phyloP scores from a whole-genome alignment of 140 eudicot species.

The Stevia rebaudiana region DNA sequence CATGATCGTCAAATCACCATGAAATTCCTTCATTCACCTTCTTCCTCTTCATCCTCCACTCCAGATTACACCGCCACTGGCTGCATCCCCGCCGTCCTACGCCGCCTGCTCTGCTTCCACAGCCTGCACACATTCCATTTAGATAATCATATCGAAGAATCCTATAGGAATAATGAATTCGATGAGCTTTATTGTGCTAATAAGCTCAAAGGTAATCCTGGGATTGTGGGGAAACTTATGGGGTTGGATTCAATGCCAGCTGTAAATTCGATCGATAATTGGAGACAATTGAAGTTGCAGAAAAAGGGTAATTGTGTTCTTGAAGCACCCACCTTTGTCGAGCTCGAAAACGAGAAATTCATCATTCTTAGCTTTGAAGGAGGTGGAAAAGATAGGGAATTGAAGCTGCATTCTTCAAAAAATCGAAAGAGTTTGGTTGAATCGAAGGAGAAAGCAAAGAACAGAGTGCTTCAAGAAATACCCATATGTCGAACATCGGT shows the following conservation, averaged over 20 bases:
- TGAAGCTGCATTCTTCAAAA: slow-evolving; percentile 24
- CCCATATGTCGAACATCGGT: not conserved
- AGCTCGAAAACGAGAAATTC: slow-evolving; percentile 69
- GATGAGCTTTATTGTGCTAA: not conserved
- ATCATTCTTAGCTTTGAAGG: slow-evolving; percentile 74
- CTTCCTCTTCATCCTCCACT: slow-evolving; percentile 31
- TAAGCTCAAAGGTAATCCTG: slow-evolving; percentile 27
- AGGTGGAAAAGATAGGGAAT: slow-evolving; percentile 32
- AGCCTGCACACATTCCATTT: slow-evolving; percentile 43
- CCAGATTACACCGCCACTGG: slow-evolving; percentile 25
- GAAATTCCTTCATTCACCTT: slow-evolving; percentile 39
- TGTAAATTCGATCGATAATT: slow-evolving; percentile 11
- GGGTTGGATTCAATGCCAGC: slow-evolving; percentile 62
- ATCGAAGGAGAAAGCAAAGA: slow-evolving; percentile 18
- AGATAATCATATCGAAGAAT: slow-evolving; percentile 29
- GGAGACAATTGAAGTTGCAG: slow-evolving; percentile 6
- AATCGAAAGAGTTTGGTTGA: slow-evolving; percentile 18
- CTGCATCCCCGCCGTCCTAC: slow-evolving; percentile 48
- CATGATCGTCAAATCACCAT: slow-evolving; percentile 32
- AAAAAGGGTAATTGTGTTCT: slow-evolving; percentile 15
- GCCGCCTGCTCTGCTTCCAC: slow-evolving; percentile 58
- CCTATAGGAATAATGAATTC: not conserved
- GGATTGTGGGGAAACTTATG: slow-evolving; percentile 68
- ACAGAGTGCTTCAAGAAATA: slow-evolving; percentile 23
- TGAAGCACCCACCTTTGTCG: slow-evolving; percentile 40